Evolutionary conservation across 306 rosid species (phyloP).

Genomic region (Vigna nakashimae): DNA sequence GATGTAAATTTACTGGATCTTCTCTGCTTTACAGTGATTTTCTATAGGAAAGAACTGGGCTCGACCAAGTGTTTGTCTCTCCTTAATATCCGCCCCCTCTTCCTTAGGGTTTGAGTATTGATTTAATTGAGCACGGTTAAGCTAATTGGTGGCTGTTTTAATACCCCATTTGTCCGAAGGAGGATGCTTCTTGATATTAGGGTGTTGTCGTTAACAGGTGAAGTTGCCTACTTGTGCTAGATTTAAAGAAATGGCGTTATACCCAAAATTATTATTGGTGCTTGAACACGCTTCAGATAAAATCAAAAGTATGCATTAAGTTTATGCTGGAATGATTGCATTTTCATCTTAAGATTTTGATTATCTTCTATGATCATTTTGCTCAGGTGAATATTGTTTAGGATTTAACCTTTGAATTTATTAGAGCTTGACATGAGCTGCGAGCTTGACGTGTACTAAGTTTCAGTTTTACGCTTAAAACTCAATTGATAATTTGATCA

Average conservation of each 20-base stretch:
- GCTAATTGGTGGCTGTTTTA: background rate
- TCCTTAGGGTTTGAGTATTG: background rate
- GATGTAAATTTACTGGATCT: slow-evolving; percentile 49
- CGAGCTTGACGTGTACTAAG: background rate
- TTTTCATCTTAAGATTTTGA: background rate
- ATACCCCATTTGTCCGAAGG: background rate
- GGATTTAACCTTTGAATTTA: background rate
- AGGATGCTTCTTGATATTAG: background rate
- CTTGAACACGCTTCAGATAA: background rate
- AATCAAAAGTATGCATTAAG: background rate
- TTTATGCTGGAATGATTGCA: background rate
- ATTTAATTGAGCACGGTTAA: background rate
- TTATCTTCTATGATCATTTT: background rate
- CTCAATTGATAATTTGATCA: background rate
- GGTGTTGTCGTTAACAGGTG: background rate
- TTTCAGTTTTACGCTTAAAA: no score
- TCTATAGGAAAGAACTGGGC: slow-evolving; percentile 2
- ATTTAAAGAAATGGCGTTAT: no score
- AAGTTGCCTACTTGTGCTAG: no score
- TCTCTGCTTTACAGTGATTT: slow-evolving; percentile 44
- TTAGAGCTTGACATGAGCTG: background rate
- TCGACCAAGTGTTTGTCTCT: background rate
- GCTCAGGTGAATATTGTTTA: background rate
- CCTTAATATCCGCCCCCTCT: background rate
- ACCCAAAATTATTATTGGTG: background rate